phyloP scores from a whole-genome alignment of 108 stramenopile species.

The Nitzschia sp. region DNA sequence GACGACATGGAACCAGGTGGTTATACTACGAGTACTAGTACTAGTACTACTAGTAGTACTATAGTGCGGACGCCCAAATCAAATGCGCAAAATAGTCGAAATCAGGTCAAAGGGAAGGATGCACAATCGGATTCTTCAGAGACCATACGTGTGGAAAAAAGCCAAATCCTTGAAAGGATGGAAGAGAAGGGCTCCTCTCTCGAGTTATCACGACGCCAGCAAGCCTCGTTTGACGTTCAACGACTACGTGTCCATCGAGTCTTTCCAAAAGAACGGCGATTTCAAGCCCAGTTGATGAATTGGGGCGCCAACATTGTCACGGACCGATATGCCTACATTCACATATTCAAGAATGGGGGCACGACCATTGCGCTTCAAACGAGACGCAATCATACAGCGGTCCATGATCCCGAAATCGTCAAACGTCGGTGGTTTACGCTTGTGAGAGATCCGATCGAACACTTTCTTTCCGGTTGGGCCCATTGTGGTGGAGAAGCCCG shows the following conservation, averaged over 20 bases:
- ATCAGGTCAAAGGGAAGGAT: too few species aligned
- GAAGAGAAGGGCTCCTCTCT: neutral
- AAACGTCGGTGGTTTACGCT: neutral
- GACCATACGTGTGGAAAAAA: too few species aligned
- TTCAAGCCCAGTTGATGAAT: neutral
- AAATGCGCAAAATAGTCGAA: too few species aligned
- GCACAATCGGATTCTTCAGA: too few species aligned
- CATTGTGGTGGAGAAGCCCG: conserved; percentile 1
- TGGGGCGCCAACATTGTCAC: conserved; percentile 12
- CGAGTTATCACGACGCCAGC: neutral
- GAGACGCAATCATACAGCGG: neutral
- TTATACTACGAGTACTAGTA: neutral
- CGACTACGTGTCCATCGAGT: neutral
- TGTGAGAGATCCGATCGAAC: conserved; percentile 18
- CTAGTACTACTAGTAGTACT: too few species aligned
- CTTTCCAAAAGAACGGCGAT: neutral
- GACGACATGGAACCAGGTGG: neutral
- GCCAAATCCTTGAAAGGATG: neutral
- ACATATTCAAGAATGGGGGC: conserved; percentile 16
- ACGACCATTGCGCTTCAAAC: conserved; percentile 1
- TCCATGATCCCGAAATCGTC: neutral
- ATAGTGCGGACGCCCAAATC: too few species aligned
- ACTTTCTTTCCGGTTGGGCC: conserved; percentile 13
- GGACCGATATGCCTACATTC: conserved; percentile 4
- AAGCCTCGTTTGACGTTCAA: neutral